A percentile compares a stretch with the other conserved stretches of the same genome.
phyloP scores from a whole-genome alignment of 805 yeast species.

The Schwanniomyces vanrijiae region DNA sequence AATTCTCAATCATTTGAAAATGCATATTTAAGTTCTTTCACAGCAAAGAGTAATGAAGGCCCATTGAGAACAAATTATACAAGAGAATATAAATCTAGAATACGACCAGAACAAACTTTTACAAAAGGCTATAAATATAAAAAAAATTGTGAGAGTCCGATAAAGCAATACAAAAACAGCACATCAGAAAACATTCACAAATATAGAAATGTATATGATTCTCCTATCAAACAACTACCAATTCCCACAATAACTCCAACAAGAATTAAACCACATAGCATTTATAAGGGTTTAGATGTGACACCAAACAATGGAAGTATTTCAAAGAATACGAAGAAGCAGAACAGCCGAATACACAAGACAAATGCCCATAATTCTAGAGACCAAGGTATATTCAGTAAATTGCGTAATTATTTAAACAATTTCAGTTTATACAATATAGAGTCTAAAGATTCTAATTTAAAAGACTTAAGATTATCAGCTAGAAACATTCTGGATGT shows the following conservation, averaged over 20 bases:
- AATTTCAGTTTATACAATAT: constrained; percentile 11
- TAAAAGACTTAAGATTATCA: constrained; percentile 14
- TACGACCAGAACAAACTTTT: neutral
- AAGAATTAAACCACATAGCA: constrained; percentile 6
- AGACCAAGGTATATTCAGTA: constrained; percentile 6
- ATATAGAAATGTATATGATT: neutral
- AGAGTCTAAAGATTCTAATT: constrained; percentile 13
- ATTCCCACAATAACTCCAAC: constrained; percentile 7
- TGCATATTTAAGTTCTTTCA: neutral
- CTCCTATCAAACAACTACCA: constrained; percentile 6
- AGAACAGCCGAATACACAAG: constrained; percentile 1
- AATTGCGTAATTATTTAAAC: constrained; percentile 13
- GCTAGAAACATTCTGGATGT: constrained; percentile 13
- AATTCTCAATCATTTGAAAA: constrained; percentile 3
- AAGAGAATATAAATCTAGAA: neutral
- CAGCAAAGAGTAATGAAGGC: neutral
- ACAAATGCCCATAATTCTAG: neutral
- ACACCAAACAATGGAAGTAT: constrained; percentile 1
- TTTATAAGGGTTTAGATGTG: constrained; percentile 11
- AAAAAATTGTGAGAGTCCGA: neutral
- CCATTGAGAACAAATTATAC: neutral
- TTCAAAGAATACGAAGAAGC: neutral
- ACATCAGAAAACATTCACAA: neutral
- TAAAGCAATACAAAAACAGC: neutral
- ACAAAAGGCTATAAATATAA: neutral